Conservation (phyloP, 140 eudicot genomes). For the Ambrosia hybrid region DNA sequence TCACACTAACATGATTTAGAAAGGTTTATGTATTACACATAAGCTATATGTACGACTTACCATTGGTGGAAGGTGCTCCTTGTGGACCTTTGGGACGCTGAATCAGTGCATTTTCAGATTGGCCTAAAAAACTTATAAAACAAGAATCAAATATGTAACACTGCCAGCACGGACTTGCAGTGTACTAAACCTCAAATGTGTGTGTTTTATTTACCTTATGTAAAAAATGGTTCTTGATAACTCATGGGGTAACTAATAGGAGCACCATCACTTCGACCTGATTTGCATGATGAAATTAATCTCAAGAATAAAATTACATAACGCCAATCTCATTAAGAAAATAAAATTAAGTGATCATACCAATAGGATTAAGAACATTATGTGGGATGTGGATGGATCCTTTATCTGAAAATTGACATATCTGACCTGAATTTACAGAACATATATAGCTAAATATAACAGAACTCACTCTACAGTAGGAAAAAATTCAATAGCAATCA, state of each 20-base stretch:
- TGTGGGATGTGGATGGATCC: slow-evolving; percentile 19
- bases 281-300: slow-evolving; percentile 17
- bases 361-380: slow-evolving; percentile 25
- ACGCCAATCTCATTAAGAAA: background rate
- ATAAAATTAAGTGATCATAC: slow-evolving; percentile 26
- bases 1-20: background rate
- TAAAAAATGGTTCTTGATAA: slow-evolving; percentile 20
- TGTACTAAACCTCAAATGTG: slow-evolving; percentile 4
- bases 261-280: slow-evolving; percentile 33
- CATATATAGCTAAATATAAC: slow-evolving; percentile 18
- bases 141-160: slow-evolving; percentile 31
- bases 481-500: background rate
- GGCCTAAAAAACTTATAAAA: slow-evolving; percentile 39
- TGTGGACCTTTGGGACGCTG: slow-evolving; percentile 33
- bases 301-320: slow-evolving; percentile 4
- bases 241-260: slow-evolving; percentile 20
- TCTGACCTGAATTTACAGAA: slow-evolving; percentile 31
- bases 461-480: background rate
- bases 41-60: slow-evolving; percentile 16
- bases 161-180: slow-evolving; percentile 15
- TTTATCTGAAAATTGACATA: slow-evolving; percentile 21
- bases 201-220: slow-evolving; percentile 25
- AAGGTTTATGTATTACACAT: background rate
- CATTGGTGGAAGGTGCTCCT: slow-evolving; percentile 29
- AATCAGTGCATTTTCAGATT: slow-evolving; percentile 22